Evolutionary conservation across 495 filamentous ascomycete species (phyloP).

Genomic region (Penicillium ucsense): DNA sequence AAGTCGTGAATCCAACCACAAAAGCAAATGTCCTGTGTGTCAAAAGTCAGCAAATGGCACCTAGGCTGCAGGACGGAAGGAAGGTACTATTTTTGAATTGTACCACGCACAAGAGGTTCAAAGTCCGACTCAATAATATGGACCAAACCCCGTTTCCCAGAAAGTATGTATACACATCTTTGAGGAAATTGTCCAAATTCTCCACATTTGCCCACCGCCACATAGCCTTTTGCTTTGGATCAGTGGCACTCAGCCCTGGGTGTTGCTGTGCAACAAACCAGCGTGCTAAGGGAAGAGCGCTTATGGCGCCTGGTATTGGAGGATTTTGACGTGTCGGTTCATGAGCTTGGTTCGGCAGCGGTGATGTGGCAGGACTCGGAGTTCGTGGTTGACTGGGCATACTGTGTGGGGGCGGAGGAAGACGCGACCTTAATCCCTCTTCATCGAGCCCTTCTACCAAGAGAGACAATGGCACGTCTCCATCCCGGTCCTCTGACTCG

Average conservation of each 20-base stretch:
- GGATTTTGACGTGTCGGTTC: conserved; percentile 59
- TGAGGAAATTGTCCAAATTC: conserved; percentile 84
- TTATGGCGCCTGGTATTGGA: conserved; percentile 35
- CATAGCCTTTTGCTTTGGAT: conserved; percentile 75
- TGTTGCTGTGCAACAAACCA: conserved; percentile 27
- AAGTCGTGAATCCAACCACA: conserved; percentile 73
- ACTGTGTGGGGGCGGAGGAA: conserved; percentile 28
- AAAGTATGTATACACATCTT: conserved; percentile 87
- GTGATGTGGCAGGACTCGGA: conserved; percentile 37
- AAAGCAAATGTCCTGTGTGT: conserved; percentile 56
- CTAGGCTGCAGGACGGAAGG: background rate
- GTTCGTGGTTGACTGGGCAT: conserved; percentile 15
- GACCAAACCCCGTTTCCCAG: conserved; percentile 81
- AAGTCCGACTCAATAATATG: conserved; percentile 58
- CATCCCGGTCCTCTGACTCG: conserved; percentile 67
- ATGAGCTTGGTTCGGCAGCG: conserved; percentile 44
- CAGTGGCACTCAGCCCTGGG: conserved; percentile 40
- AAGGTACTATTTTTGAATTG: background rate
- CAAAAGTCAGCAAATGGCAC: too few species aligned
- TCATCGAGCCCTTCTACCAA: conserved; percentile 57
- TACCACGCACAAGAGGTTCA: conserved; percentile 63
- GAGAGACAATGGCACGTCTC: conserved; percentile 85
- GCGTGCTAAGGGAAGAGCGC: conserved; percentile 15
- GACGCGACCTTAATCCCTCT: conserved; percentile 25
- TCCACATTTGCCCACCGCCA: conserved; percentile 94